Evolutionary conservation across 2,329 filamentous ascomycete species (phyloP), one percentile per base, ranked within the genome.

Genomic region (Hymenoscyphus fructigenus): DNA sequence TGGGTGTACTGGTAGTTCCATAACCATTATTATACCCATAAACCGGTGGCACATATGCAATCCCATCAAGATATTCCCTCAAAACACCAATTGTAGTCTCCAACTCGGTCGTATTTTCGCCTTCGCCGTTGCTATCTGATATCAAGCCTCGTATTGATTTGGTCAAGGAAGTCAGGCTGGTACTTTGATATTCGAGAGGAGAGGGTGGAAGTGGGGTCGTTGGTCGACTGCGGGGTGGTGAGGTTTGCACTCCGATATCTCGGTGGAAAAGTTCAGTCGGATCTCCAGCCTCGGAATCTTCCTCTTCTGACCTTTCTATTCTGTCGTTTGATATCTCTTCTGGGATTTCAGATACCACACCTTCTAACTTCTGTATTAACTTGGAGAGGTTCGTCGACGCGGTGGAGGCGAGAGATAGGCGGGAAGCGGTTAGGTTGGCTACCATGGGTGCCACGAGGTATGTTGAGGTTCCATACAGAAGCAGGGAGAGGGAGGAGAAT

Each of bases 231-330:
- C 29, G 78, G 3, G 81, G 82, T 1, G 81, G 82, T 0, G 86
- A 88, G 0, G 91, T 95, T 76, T 95, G 91, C 0, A 91, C 91
- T 68, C 90, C 91, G 66, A 92, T 84, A 74, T 95, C 91, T 57
- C 91, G 86, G 76, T 93, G 91, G 78, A 92, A 95, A 67, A 93
- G 84, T 76, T 94, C 91, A 0, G 89, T 88, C 0, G 91, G 91
- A 71, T 89, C 87, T 66, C 85, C 84, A 65, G 79, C 81, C 29
- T 82, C 83, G 72, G 80, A 83, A n/a, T 76, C 76, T 55, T 75
- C 67, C 12, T 68, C 69, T 10, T 68, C n/a, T n/a, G n/a, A 69
- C 7, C 73, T 72, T 1, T 71, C 64, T 36, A 72, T 44, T 23
- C 29, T 56, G 17, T 71, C 41, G 55, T 62, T 57, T 10, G 62